Percentiles rank a stretch among this genome's conserved stretches.
Evolutionary conservation across 1,284 basidiomycete species (phyloP).

Genomic region (Schizopora paradoxa): DNA sequence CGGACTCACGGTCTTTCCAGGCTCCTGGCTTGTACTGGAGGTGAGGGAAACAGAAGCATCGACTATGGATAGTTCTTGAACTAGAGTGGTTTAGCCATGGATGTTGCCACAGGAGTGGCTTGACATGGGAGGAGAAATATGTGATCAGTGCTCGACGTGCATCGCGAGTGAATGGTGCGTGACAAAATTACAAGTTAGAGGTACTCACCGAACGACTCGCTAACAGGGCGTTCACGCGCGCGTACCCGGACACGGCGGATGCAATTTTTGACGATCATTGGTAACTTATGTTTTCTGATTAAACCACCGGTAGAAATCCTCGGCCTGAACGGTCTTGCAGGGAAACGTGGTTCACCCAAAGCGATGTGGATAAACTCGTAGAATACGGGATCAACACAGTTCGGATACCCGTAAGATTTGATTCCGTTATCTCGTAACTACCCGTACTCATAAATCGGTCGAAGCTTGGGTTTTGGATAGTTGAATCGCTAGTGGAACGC

Average conservation of each 20-base stretch:
- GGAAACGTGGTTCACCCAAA: slow-evolving; percentile 67
- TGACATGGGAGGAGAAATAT: slow-evolving; percentile 57
- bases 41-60: not conserved
- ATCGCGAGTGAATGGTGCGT: slow-evolving; percentile 57
- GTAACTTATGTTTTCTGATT: slow-evolving; percentile 29
- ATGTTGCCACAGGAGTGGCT: slow-evolving; percentile 69
- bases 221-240: slow-evolving; percentile 50
- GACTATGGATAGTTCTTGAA: not conserved
- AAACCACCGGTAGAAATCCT: slow-evolving; percentile 7
- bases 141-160: slow-evolving; percentile 48
- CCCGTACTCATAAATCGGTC: not conserved
- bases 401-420: slow-evolving; percentile 57
- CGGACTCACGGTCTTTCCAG: slow-evolving; percentile 6
- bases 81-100: slow-evolving; percentile 40
- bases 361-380: slow-evolving; percentile 49
- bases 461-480: slow-evolving; percentile 76
- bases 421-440: not conserved
- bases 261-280: slow-evolving; percentile 58
- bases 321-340: too few relatives aligned
- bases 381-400: slow-evolving; percentile 64
- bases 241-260: slow-evolving; percentile 56
- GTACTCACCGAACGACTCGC: slow-evolving; percentile 12
- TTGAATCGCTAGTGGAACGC: slow-evolving; percentile 64
- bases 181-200: not conserved
- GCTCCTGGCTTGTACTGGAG: slow-evolving; percentile 50